Conservation (phyloP, 139 green algal genomes). For the Chlamydomonas eustigma region DNA sequence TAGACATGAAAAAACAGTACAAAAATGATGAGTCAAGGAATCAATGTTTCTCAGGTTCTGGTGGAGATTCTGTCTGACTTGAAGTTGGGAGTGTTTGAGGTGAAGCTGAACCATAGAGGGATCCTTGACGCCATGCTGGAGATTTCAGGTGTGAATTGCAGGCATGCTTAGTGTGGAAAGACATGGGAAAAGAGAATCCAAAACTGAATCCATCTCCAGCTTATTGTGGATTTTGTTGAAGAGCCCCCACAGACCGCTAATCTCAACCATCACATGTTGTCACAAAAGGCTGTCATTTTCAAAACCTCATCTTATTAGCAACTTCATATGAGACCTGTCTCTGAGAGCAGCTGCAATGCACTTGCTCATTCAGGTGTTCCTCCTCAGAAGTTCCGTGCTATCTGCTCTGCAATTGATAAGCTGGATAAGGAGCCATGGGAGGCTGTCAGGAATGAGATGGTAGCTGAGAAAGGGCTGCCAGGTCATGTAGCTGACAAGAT, state of each 20-base stretch:
- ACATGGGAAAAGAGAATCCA: too few species aligned
- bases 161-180: too few species aligned
- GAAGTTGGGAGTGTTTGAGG: slow-evolving; percentile 64
- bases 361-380: slow-evolving; percentile 65
- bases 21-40: too few species aligned
- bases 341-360: too few species aligned
- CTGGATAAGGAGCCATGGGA: slow-evolving; percentile 88
- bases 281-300: too few species aligned
- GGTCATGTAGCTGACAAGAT: slow-evolving; percentile 76
- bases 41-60: slow-evolving; percentile 73
- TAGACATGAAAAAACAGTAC: too few species aligned
- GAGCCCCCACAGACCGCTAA: too few species aligned
- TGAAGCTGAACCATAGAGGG: slow-evolving; percentile 93
- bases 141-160: slow-evolving; percentile 76
- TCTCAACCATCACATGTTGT: background rate
- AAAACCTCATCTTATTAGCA: too few species aligned
- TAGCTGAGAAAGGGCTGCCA: slow-evolving; percentile 86
- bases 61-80: slow-evolving; percentile 83
- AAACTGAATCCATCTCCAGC: too few species aligned
- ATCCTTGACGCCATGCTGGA: slow-evolving; percentile 91
- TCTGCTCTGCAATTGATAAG: slow-evolving; percentile 96
- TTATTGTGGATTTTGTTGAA: too few species aligned
- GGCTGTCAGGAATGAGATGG: slow-evolving; percentile 82
- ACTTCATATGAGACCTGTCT: too few species aligned
- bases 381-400: slow-evolving; percentile 71